Base-by-base conservation (phyloP, 2,329 filamentous ascomycete genomes). In the Aspergillus bombycis region DNA sequence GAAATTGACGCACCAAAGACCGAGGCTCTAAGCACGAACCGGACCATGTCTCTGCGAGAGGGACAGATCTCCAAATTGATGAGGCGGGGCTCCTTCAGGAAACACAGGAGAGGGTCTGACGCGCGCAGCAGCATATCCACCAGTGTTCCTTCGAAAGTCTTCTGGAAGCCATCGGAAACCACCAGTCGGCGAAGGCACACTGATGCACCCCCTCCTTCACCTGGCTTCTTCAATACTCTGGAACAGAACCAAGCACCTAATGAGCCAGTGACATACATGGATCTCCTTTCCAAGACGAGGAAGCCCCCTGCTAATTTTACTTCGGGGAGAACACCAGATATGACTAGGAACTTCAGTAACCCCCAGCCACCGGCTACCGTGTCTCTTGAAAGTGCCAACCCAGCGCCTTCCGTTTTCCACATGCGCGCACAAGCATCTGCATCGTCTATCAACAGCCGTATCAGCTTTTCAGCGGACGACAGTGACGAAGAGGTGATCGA, bases 181-280 rank as follows among this genome's bases (percentile, higher is more conserved):
- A 54, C 68, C 34, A 58, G 66, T 48, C 74, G 71, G 61, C 74
- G 78, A 64, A 72, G 78, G 59, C 78, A 80, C 67, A 80, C 78
- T 16, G 78, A 80, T 58, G 78, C 77, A 30, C 77, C 77, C 21
- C 70, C 72, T n/a, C 75, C 77, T 4, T 74, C 74, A 9, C 66
- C 71, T 6, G 69, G 67, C 3, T 69, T 78, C 58, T 60, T 78
- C 34, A 69, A 73, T 16, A 66, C 70, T 19, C 52, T 69, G 26
- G 61, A 66, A 26, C 50, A 64, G 11, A 62, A 67, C 28, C 56
- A 63, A 11, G 50, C 61, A 4, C 45, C 60, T 19, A 59, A 64
- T 23, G 66, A 74, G 21, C 67, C 66, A 36, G 60, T 76, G 10
- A 74, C 71, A 5, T 76, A 74, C 55, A 72, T 75, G 68, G 74